A percentile compares a stretch with the other conserved stretches of the same genome.
Evolutionary conservation across 805 yeast genomes (phyloP).

Genomic region (Candida lessepsii): DNA sequence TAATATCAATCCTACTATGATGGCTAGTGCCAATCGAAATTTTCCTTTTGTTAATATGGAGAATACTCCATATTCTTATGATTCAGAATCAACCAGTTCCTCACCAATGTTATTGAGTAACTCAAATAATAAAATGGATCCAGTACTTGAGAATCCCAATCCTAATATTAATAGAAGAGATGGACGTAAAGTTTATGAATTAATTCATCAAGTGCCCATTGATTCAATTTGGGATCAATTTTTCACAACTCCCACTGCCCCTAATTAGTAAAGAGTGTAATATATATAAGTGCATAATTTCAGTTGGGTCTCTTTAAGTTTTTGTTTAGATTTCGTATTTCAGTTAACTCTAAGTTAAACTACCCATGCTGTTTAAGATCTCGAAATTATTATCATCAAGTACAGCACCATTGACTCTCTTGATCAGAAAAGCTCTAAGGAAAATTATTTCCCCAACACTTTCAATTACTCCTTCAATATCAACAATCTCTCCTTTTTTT

Average conservation of each 20-base stretch:
- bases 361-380: neutral
- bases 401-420: constrained; percentile 3
- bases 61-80: constrained; percentile 14
- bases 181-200: constrained; percentile 55
- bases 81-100: constrained; percentile 14
- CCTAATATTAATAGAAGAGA: constrained; percentile 29
- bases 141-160: neutral
- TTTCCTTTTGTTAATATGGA: neutral
- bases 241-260: constrained; percentile 30
- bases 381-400: constrained; percentile 1
- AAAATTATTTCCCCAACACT: neutral
- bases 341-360: too few relatives aligned
- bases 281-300: too few relatives aligned
- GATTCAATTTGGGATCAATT: constrained; percentile 72
- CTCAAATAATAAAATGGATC: neutral
- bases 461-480: constrained; percentile 2
- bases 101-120: constrained; percentile 17
- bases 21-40: neutral
- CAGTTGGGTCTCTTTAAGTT: too few relatives aligned
- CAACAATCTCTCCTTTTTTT: constrained; percentile 7
- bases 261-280: neutral
- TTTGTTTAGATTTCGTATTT: too few relatives aligned
- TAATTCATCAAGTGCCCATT: constrained; percentile 61
- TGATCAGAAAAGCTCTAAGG: neutral
- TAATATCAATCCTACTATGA: neutral